A percentile compares a stretch with the other conserved stretches of the same genome.
phyloP scores from a whole-genome alignment of 2,329 filamentous ascomycete genomes.

The Phaeosphaeria sp. region DNA sequence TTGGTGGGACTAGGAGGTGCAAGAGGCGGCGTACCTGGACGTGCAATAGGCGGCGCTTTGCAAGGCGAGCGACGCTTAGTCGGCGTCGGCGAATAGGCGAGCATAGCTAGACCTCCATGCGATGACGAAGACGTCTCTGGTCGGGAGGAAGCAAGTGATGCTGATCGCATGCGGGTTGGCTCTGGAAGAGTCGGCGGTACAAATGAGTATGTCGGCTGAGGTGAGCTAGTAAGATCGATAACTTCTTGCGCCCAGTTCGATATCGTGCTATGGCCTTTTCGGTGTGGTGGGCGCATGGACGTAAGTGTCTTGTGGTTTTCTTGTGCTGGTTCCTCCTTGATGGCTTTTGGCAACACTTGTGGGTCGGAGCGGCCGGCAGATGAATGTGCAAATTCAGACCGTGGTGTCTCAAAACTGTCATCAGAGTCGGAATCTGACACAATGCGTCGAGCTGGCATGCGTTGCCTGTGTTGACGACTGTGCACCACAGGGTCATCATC shows the following conservation, averaged over 20 bases:
- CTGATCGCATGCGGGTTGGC: conserved; percentile 25
- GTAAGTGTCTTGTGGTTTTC: conserved; percentile 7
- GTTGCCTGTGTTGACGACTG: conserved; percentile 21
- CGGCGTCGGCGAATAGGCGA: conserved; percentile 45
- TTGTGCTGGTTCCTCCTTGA: not conserved
- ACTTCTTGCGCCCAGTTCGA: conserved; percentile 43
- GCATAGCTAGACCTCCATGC: conserved; percentile 31
- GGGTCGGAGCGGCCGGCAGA: not conserved
- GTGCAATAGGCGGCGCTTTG: conserved; percentile 40
- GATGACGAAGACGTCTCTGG: conserved; percentile 42
- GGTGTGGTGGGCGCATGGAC: conserved; percentile 30
- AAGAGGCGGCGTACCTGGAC: conserved; percentile 41
- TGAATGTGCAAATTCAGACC: not conserved
- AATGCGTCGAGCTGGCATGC: conserved; percentile 20
- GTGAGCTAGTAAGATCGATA: conserved; percentile 41
- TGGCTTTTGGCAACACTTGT: not conserved
- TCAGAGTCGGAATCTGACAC: conserved; percentile 32
- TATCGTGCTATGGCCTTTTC: conserved; percentile 35
- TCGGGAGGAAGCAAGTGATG: conserved; percentile 37
- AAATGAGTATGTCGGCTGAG: conserved; percentile 28
- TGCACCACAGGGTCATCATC: conserved; percentile 40
- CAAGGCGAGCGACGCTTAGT: conserved; percentile 42
- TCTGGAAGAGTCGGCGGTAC: conserved; percentile 17
- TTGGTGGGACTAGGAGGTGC: conserved; percentile 37
- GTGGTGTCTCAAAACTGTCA: conserved; percentile 10